Evolutionary conservation across 106 monocot species (phyloP).

Genomic region (Allium cepa): DNA sequence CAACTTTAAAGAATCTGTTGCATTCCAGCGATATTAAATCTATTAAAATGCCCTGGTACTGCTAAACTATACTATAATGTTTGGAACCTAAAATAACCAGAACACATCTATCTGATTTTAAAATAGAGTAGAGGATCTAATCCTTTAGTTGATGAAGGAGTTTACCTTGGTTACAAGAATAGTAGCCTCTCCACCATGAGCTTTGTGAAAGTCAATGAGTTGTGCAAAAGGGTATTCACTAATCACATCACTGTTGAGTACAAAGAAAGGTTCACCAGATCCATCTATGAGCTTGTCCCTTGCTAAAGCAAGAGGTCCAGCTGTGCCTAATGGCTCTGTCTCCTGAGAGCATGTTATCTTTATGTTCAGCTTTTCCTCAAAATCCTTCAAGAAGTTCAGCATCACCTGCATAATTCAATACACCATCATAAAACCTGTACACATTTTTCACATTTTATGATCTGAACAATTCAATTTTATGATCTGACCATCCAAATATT

Average conservation of each 20-base stretch:
- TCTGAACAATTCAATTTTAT: too few species aligned
- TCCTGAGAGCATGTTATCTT: slow-evolving; percentile 89
- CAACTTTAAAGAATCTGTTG: too few species aligned
- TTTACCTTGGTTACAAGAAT: slow-evolving; percentile 69
- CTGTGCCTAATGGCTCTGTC: slow-evolving; percentile 80
- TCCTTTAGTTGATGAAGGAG: too few species aligned
- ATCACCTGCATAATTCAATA: slow-evolving; percentile 38
- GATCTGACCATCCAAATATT: too few species aligned
- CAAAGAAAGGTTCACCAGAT: slow-evolving; percentile 79
- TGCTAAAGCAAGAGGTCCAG: slow-evolving; percentile 80
- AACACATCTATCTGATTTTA: too few species aligned
- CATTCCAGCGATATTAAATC: too few species aligned
- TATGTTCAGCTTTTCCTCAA: slow-evolving; percentile 55
- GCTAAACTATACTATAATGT: too few species aligned
- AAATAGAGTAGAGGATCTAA: too few species aligned
- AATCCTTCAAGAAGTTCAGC: slow-evolving; percentile 81
- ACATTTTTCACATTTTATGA: too few species aligned
- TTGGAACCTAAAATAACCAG: too few species aligned
- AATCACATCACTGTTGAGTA: slow-evolving; percentile 75
- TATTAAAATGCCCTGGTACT: too few species aligned
- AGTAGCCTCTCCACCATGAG: slow-evolving; percentile 56
- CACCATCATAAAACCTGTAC: too few species aligned
- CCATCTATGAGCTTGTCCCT: slow-evolving; percentile 58
- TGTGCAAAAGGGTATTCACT: slow-evolving; percentile 59
- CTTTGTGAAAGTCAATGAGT: slow-evolving; percentile 47